Evolutionary conservation across 1,284 basidiomycete species (phyloP).

Genomic region (Ustilago loliicola): DNA sequence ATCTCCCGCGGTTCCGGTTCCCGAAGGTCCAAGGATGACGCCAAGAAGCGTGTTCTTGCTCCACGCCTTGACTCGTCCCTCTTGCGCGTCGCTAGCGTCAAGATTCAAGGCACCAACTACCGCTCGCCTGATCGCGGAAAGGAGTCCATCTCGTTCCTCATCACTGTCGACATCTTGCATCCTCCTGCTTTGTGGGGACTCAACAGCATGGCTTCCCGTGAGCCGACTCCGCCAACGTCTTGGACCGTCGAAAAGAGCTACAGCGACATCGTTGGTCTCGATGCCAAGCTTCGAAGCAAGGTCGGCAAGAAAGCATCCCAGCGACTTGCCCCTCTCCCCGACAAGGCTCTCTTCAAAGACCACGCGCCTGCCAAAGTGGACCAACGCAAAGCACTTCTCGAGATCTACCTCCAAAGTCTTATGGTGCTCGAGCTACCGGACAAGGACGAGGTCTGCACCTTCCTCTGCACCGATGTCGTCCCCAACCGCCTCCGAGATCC

Average conservation of each 20-base stretch:
- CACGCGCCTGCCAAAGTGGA: conserved; percentile 96
- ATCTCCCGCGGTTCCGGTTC: conserved; percentile 27
- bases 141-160: conserved; percentile 85
- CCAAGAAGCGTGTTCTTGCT: conserved; percentile 40
- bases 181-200: conserved; percentile 71
- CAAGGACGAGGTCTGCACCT: conserved; percentile 89
- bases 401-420: conserved; percentile 88
- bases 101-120: conserved; percentile 77
- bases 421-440: conserved; percentile 83
- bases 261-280: conserved; percentile 87
- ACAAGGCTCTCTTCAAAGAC: conserved; percentile 93
- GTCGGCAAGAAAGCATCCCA: conserved; percentile 80
- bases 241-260: conserved; percentile 97
- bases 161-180: conserved; percentile 71
- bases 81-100: conserved; percentile 57
- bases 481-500: conserved; percentile 73
- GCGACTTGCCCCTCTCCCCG: conserved; percentile 81
- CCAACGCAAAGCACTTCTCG: conserved; percentile 79
- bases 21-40: conserved; percentile 33
- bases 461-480: conserved; percentile 89
- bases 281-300: conserved; percentile 76
- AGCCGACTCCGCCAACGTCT: conserved; percentile 76
- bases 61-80: conserved; percentile 62
- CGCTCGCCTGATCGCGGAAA: conserved; percentile 86
- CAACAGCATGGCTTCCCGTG: conserved; percentile 47